Percentiles rank a stretch among this genome's conserved stretches.
Conservation (phyloP, 2,329 filamentous ascomycete species). For the Alternaria ventricosa region DNA sequence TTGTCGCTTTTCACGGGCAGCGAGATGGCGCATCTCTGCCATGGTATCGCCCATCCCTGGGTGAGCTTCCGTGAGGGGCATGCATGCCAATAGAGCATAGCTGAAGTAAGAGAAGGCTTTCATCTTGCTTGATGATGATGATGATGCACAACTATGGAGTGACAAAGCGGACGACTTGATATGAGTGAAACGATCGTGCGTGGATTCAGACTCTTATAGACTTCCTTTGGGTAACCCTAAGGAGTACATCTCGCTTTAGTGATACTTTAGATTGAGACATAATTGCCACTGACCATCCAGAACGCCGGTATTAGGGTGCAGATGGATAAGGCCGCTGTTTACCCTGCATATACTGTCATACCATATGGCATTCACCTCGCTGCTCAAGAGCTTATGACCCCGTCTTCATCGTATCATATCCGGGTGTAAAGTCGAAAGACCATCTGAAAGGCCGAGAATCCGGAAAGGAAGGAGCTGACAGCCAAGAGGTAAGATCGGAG, state of each 20-base stretch:
- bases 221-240: not conserved
- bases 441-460: not conserved
- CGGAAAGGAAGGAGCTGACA: constrained; percentile 30
- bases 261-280: constrained; percentile 10
- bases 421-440: not conserved
- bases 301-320: constrained; percentile 6
- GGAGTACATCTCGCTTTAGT: constrained; percentile 4
- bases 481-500: constrained; percentile 14
- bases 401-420: constrained; percentile 8
- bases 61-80: constrained; percentile 25
- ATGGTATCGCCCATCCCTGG: constrained; percentile 40
- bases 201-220: not conserved
- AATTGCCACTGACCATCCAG: not conserved
- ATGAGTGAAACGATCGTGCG: not conserved
- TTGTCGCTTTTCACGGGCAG: constrained; percentile 27
- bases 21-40: constrained; percentile 23
- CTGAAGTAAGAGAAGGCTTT: constrained; percentile 19
- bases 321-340: constrained; percentile 26
- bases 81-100: constrained; percentile 24
- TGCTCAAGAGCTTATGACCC: constrained; percentile 8
- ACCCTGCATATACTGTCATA: constrained; percentile 6
- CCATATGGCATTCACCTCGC: not conserved
- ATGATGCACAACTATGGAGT: not conserved
- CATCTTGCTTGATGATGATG: constrained; percentile 1
- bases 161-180: not conserved